Evolutionary conservation across 768 basidiomycete species (phyloP), one percentile per base, ranked within the genome.

Genomic region (Serendipita sp.): DNA sequence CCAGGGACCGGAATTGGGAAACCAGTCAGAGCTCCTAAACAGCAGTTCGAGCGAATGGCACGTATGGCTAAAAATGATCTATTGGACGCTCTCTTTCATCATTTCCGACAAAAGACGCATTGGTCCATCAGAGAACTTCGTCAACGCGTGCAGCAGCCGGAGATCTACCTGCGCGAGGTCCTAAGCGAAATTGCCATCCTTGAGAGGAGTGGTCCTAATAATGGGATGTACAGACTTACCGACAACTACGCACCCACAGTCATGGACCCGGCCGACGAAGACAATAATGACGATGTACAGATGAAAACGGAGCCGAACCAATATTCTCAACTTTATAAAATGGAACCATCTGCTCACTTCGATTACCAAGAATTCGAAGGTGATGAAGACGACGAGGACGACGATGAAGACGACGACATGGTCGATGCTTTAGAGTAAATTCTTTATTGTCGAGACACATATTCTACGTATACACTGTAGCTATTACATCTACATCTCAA

Each of bases 21-120:
- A 35, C 63, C 67, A 32, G 58, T 76, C 45, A 89, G 86, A 72
- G 79, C 77, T 1, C 73, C 78, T 16, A 88, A 89, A 69, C 86
- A 86, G 34, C 76, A 81, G 13, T 88, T 88, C 75, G 90, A 93
- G 74, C 87, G 89, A 69, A 88, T 89, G 83, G 86, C 88, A n/a
- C 89, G 93, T 72, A 85, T 96, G 75, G 90, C 91, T 3, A 80
- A 86, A 64, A 88, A 92, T 75, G 88, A 94, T 71, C 81, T 96
- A 5, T 79, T 92, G 73, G 91, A 96, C 73, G 76, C 86, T 64
- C 79, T 96, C 46, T 94, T 94, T 75, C 69, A 75, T 1, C 77
- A 85, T 3, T 97, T 94, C 78, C 80, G 82, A 66, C 84, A 91
- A 66, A 80, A 80, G 48, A 81, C 85, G n/a, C 84, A 83, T 62